Conservation (phyloP, 495 filamentous ascomycete genomes). For the Aspergillus carlsbadensis region DNA sequence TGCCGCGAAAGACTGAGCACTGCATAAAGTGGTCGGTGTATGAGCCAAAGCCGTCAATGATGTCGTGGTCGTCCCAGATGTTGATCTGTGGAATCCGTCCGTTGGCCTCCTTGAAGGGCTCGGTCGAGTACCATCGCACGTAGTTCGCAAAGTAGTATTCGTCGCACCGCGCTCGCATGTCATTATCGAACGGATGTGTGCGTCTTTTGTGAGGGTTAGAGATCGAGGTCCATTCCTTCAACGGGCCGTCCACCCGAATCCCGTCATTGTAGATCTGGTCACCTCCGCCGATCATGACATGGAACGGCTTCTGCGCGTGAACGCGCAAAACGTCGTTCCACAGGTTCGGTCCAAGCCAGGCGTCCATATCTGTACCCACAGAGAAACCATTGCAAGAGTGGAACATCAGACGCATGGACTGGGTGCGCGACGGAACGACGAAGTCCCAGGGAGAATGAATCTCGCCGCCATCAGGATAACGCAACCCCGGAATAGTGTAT, state of each 20-base stretch:
- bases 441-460: slow-evolving; percentile 54
- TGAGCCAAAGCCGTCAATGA: slow-evolving; percentile 90
- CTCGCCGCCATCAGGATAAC: slow-evolving; percentile 35
- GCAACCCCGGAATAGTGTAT: slow-evolving; percentile 45
- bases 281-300: slow-evolving; percentile 94
- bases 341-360: slow-evolving; percentile 75
- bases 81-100: slow-evolving; percentile 88
- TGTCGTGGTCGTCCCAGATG: slow-evolving; percentile 93
- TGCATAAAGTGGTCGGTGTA: slow-evolving; percentile 94
- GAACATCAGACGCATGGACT: slow-evolving; percentile 95
- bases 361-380: slow-evolving; percentile 84
- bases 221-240: slow-evolving; percentile 79
- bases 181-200: slow-evolving; percentile 71
- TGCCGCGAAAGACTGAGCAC: slow-evolving; percentile 86
- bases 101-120: slow-evolving; percentile 82
- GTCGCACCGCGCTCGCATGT: slow-evolving; percentile 74
- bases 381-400: slow-evolving; percentile 97
- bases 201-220: slow-evolving; percentile 78
- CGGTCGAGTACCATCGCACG: slow-evolving; percentile 77
- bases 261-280: slow-evolving; percentile 96
- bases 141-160: slow-evolving; percentile 91
- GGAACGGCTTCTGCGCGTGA: slow-evolving; percentile 70
- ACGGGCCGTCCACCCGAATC: slow-evolving; percentile 76
- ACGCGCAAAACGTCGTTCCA: slow-evolving; percentile 89
- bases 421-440: slow-evolving; percentile 69